Evolutionary conservation across 1,284 basidiomycete genomes (phyloP).

Genomic region (Porodaedalea pini): DNA sequence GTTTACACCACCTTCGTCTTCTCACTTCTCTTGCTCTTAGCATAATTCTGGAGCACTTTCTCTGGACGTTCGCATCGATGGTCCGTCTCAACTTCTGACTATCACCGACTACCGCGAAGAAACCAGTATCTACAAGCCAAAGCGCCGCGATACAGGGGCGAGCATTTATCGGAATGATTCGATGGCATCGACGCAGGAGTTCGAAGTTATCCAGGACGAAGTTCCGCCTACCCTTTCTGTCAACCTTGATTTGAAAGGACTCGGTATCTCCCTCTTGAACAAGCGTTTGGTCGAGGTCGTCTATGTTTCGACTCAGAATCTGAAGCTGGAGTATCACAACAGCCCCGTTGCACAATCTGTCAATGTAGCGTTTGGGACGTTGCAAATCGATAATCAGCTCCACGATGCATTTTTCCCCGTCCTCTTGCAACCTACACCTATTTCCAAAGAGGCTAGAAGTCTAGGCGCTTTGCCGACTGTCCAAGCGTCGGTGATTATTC

Average conservation of each 20-base stretch:
- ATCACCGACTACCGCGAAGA: slow-evolving; percentile 89
- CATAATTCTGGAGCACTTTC: slow-evolving; percentile 67
- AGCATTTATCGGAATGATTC: slow-evolving; percentile 68
- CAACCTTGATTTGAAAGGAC: slow-evolving; percentile 80
- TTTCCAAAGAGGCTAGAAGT: slow-evolving; percentile 79
- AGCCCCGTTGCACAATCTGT: slow-evolving; percentile 81
- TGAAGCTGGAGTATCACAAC: slow-evolving; percentile 86
- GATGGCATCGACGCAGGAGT: slow-evolving; percentile 67
- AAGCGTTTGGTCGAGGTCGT: slow-evolving; percentile 86
- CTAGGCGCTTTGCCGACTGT: slow-evolving; percentile 88
- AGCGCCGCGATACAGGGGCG: slow-evolving; percentile 46
- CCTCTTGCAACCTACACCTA: slow-evolving; percentile 90
- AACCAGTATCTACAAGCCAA: slow-evolving; percentile 86
- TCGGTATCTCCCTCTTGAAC: slow-evolving; percentile 93
- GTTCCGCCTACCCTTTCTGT: slow-evolving; percentile 68
- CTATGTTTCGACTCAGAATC: slow-evolving; percentile 77
- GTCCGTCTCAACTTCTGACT: slow-evolving; percentile 80
- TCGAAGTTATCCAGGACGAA: slow-evolving; percentile 86
- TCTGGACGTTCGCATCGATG: slow-evolving; percentile 91
- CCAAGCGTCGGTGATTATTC: slow-evolving; percentile 83
- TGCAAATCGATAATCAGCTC: slow-evolving; percentile 97
- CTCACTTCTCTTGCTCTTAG: slow-evolving; percentile 25
- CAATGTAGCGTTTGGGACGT: slow-evolving; percentile 80
- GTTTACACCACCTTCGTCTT: background rate
- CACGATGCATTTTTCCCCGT: slow-evolving; percentile 97